Evolutionary conservation across 2,329 filamentous ascomycete species (phyloP), one percentile per base, ranked within the genome.

Genomic region (Botrytis porri): DNA sequence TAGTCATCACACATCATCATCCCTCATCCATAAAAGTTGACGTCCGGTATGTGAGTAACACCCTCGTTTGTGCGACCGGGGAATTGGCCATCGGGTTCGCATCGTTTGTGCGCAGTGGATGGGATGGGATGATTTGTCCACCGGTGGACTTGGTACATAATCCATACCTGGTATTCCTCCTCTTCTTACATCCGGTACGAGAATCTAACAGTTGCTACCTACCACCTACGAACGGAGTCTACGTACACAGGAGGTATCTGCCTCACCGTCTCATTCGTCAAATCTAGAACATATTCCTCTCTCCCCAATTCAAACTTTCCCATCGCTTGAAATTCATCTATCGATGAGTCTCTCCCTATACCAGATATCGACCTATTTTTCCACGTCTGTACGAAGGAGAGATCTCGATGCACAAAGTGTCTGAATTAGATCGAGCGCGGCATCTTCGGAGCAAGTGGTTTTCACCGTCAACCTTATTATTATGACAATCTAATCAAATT

Each of bases 81-180:
- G 65, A 67, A 41, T 54, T 48, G 65, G 65, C 41, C 39, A 29
- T 57, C 48, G 65, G 65, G 29, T 41, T 67, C 65, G 48, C 48
- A 20, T 32, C 41, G 25, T 29, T 57, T 57, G 41, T 57, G 6
- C n/a, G 45, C 14, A 35, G 39, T 66, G 25, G 14, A 51, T 66
- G 45, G 25, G 14, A 51, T 66, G 45, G 20, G 7, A 10, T 48
- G 45, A 66, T 48, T 22, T 10, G 22, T 54, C 48, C 48, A 54
- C 48, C 48, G n/a, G 43, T 32, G 12, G n/a, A n/a, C n/a, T n/a
- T n/a, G n/a, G n/a, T n/a, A n/a, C n/a, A n/a, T n/a, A n/a, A n/a
- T 29, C 9, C 37, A n/a, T 54, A 16, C 51, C 25, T 14, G 14
- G 25, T 14, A 29, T 29, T 62, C 60, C 41, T 39, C 35, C 60